Percentiles rank a stretch among this genome's conserved stretches.
Conservation (phyloP, 257 asterid species). For the Capsicum rhomboideum region DNA sequence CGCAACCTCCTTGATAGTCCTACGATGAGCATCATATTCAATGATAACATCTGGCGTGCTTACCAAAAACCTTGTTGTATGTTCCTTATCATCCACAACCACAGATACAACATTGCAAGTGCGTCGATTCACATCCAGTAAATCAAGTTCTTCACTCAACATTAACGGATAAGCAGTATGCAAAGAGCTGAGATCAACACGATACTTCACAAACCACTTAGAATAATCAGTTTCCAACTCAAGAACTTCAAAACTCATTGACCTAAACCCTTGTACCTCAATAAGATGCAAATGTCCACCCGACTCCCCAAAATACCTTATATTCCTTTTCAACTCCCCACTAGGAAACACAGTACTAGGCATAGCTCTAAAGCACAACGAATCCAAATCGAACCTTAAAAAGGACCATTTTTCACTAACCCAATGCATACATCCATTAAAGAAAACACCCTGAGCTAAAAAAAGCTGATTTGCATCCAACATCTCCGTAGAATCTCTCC, state of each 20-base stretch:
- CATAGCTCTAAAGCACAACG: not conserved
- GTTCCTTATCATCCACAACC: not conserved
- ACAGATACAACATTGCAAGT: not conserved
- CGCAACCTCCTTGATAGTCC: not conserved
- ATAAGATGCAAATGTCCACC: not conserved
- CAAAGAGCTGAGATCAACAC: not conserved
- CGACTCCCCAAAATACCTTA: conserved; percentile 1
- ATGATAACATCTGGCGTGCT: not conserved
- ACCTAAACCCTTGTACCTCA: not conserved
- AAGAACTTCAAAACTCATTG: not conserved
- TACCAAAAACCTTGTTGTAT: not conserved
- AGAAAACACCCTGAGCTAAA: not conserved
- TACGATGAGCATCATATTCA: not conserved
- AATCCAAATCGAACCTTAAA: conserved; percentile 5
- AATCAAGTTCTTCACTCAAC: not conserved
- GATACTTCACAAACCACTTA: not conserved
- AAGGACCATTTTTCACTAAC: not conserved
- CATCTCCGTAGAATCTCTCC: not conserved
- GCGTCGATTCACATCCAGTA: not conserved
- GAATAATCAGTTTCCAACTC: not conserved
- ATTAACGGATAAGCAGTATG: not conserved
- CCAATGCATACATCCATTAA: conserved; percentile 13
- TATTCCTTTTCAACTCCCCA: not conserved
- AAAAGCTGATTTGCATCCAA: not conserved
- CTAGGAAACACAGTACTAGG: not conserved